Evolutionary conservation across 2,329 filamentous ascomycete genomes (phyloP), one percentile per base, ranked within the genome.

Genomic region (Pestalotiopsis fici): DNA sequence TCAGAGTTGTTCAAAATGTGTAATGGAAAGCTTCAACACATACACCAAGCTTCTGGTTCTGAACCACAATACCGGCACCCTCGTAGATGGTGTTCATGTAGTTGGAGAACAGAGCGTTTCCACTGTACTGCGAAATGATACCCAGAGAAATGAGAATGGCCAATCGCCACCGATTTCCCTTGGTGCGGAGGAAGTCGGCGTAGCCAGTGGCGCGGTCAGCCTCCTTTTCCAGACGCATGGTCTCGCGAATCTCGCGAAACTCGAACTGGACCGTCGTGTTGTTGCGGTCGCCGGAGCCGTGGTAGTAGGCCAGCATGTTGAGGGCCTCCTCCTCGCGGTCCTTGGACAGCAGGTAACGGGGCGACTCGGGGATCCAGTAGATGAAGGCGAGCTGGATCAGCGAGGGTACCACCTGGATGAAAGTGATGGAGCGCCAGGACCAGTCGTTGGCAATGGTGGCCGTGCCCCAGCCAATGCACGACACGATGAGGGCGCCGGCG

Each of bases 301-400:
- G 90, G 72, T 90, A 88, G 72, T 89, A 87, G 64, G 86, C 83
- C 4, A 93, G 82, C 4, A 90, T 86, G 1, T 81, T 76, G 12
- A 91, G 82, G 4, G 90, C 90, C 72, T 91, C 85, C 15, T 89
- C 87, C 69, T 87, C 82, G 39, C 86, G 85, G 72, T 90, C 90
- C 78, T 90, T 89, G 73, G 85, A 83, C 71, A 91, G 83, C 15
- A 92, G 85, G 81, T 85, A 93, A 69, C 90, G 85, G 0, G 90
- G 90, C 0, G 86, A 89, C 78, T 93, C 90, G 4, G 90, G 90
- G n/a, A 91, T 81, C 79, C 82, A 88, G 80, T 86, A 92, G 77
- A 93, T 89, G 73, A 89, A 89, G n/a, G 78, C 65, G 54, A 92
- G 80, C 80, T 92, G 90, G 66, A 91, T 81, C 13, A 89, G 70